A percentile compares a stretch with the other conserved stretches of the same genome.
Evolutionary conservation across 2,329 filamentous ascomycete genomes (phyloP).

Genomic region (Fusarium poae): DNA sequence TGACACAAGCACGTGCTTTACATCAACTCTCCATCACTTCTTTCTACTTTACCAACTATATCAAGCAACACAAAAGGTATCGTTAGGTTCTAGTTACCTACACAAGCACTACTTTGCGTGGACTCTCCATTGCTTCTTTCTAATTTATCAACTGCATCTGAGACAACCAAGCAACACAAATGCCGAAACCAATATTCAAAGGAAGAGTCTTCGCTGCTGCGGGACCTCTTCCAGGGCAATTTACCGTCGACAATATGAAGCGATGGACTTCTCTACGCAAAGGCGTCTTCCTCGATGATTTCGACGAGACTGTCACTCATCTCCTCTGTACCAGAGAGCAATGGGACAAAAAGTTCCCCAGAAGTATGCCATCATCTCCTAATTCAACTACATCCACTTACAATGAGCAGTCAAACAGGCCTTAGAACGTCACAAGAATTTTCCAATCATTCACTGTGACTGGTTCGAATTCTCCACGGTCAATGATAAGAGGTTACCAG

Average conservation of each 20-base stretch:
- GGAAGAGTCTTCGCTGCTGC: conserved; percentile 67
- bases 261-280: conserved; percentile 75
- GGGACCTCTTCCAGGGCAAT: conserved; percentile 67
- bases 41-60: background rate
- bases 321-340: conserved; percentile 75
- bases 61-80: conserved; percentile 27
- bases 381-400: background rate
- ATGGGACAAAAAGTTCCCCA: conserved; percentile 63
- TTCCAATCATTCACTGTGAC: conserved; percentile 62
- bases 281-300: conserved; percentile 66
- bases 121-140: background rate
- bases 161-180: conserved; percentile 19
- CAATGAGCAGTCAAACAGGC: conserved; percentile 54
- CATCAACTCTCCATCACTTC: background rate
- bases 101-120: background rate
- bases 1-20: background rate
- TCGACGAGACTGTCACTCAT: conserved; percentile 75
- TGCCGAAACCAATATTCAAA: conserved; percentile 62
- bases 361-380: conserved; percentile 49
- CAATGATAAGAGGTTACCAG: conserved; percentile 50
- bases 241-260: conserved; percentile 68
- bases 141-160: background rate
- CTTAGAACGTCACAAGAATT: conserved; percentile 52
- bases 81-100: no score
- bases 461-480: conserved; percentile 65